These are phyloP conservation scores for Suillus brevipes DNA, from an alignment of 768 basidiomycete genomes.

Conservation along the genomic window DNA sequence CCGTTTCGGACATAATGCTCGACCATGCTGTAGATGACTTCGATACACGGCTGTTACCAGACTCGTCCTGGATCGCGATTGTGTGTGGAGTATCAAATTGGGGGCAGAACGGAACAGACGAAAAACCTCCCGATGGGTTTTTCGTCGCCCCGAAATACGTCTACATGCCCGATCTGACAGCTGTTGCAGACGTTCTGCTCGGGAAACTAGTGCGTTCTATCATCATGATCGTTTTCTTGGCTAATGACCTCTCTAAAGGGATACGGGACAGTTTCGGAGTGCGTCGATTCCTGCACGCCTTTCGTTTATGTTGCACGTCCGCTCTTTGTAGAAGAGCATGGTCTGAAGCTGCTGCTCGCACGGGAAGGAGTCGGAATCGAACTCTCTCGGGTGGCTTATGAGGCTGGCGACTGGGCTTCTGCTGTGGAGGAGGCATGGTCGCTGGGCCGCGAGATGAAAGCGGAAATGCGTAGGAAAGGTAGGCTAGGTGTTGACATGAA, in stretches of 20 bases:
- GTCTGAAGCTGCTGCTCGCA: slow-evolving; percentile 63
- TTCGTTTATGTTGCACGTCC: slow-evolving; percentile 82
- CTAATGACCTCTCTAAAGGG: slow-evolving; percentile 44
- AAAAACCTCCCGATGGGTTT: slow-evolving; percentile 61
- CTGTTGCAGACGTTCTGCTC: slow-evolving; percentile 69
- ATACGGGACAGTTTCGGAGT: slow-evolving; percentile 81
- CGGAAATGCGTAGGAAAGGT: slow-evolving; percentile 45
- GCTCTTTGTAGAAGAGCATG: slow-evolving; percentile 80
- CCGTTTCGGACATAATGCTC: not conserved
- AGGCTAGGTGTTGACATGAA: slow-evolving; percentile 38
- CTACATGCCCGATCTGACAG: slow-evolving; percentile 82
- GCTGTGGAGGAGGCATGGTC: slow-evolving; percentile 59
- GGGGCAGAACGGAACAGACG: slow-evolving; percentile 30
- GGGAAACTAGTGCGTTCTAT: slow-evolving; percentile 69
- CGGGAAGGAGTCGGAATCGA: slow-evolving; percentile 69
- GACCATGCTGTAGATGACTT: slow-evolving; percentile 26
- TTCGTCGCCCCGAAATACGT: slow-evolving; percentile 75
- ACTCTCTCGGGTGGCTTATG: slow-evolving; percentile 62
- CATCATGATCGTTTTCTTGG: not conserved
- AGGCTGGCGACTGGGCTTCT: slow-evolving; percentile 70
- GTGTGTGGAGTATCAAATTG: slow-evolving; percentile 74
- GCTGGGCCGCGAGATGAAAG: slow-evolving; percentile 49
- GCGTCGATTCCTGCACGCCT: slow-evolving; percentile 72
- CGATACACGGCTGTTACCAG: slow-evolving; percentile 54
- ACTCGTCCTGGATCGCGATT: slow-evolving; percentile 73